Evolutionary conservation across 768 basidiomycete species (phyloP).

Genomic region (Leccinum longicurvipes): DNA sequence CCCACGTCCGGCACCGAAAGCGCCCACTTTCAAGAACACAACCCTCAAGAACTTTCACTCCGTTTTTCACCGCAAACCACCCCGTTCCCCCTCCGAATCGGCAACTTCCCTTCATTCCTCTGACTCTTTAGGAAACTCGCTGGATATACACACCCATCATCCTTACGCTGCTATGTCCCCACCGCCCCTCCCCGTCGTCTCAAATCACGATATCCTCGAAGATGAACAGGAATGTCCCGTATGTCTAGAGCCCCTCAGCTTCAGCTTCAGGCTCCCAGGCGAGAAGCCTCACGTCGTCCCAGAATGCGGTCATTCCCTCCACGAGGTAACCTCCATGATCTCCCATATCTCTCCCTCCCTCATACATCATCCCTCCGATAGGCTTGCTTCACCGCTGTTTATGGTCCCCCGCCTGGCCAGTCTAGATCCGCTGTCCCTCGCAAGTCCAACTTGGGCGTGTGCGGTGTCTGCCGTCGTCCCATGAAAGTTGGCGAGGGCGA

Average conservation of each 20-base stretch:
- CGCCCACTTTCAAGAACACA: slow-evolving; percentile 33
- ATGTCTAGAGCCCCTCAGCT: slow-evolving; percentile 92
- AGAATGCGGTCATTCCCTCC: slow-evolving; percentile 96
- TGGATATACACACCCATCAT: slow-evolving; percentile 40
- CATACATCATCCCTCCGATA: slow-evolving; percentile 29
- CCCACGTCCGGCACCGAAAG: slow-evolving; percentile 31
- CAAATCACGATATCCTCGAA: slow-evolving; percentile 55
- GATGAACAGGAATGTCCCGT: slow-evolving; percentile 94
- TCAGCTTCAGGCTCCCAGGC: slow-evolving; percentile 88
- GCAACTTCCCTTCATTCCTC: slow-evolving; percentile 49
- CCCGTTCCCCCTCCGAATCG: slow-evolving; percentile 48
- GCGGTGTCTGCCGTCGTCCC: slow-evolving; percentile 93
- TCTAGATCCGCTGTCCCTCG: slow-evolving; percentile 52
- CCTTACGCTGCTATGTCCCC: slow-evolving; percentile 61
- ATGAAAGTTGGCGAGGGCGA: slow-evolving; percentile 95
- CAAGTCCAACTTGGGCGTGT: slow-evolving; percentile 86
- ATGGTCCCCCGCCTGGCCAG: slow-evolving; percentile 76
- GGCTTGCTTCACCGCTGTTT: slow-evolving; percentile 97
- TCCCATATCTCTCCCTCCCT: neutral
- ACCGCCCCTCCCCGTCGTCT: slow-evolving; percentile 71
- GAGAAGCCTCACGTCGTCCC: slow-evolving; percentile 98
- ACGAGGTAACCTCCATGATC: slow-evolving; percentile 55
- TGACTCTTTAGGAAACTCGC: slow-evolving; percentile 37
- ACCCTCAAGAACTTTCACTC: slow-evolving; percentile 43
- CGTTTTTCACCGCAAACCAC: slow-evolving; percentile 48